phyloP scores from a whole-genome alignment of 1,284 basidiomycete genomes.

The Peniophora sp. region DNA sequence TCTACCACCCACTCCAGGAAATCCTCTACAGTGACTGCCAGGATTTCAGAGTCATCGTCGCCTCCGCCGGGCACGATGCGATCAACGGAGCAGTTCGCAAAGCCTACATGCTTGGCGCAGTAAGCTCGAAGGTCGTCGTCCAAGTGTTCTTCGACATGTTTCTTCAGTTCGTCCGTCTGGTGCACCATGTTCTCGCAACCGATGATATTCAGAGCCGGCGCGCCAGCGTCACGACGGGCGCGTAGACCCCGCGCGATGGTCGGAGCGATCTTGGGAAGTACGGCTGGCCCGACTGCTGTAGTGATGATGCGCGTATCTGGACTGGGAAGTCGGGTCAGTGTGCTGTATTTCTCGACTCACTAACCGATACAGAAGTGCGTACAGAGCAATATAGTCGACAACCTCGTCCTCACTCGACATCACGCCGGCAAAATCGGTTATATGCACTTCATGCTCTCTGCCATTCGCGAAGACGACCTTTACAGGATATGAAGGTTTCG shows the following conservation, averaged over 20 bases:
- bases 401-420: conserved; percentile 22
- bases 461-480: conserved; percentile 15
- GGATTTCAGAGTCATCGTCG: conserved; percentile 14
- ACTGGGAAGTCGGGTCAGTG: too few relatives aligned
- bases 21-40: conserved; percentile 32
- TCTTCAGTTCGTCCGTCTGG: conserved; percentile 24
- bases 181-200: conserved; percentile 34
- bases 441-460: conserved; percentile 10
- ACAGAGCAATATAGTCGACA: conserved; percentile 17
- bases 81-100: conserved; percentile 35
- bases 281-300: conserved; percentile 26
- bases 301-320: conserved; percentile 27
- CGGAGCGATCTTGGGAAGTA: conserved; percentile 20
- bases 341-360: too few relatives aligned
- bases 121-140: conserved; percentile 18
- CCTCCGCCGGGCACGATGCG: conserved; percentile 27
- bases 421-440: conserved; percentile 23
- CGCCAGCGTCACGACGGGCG: conserved; percentile 13
- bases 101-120: conserved; percentile 24
- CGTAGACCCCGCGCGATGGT: conserved; percentile 20
- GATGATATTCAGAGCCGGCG: conserved; percentile 25
- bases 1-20: conserved; percentile 36
- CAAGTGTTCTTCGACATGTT: conserved; percentile 21
- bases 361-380: too few relatives aligned
- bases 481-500: conserved; percentile 18